phyloP scores from a whole-genome alignment of 768 basidiomycete genomes.

The Trametes villosa region DNA sequence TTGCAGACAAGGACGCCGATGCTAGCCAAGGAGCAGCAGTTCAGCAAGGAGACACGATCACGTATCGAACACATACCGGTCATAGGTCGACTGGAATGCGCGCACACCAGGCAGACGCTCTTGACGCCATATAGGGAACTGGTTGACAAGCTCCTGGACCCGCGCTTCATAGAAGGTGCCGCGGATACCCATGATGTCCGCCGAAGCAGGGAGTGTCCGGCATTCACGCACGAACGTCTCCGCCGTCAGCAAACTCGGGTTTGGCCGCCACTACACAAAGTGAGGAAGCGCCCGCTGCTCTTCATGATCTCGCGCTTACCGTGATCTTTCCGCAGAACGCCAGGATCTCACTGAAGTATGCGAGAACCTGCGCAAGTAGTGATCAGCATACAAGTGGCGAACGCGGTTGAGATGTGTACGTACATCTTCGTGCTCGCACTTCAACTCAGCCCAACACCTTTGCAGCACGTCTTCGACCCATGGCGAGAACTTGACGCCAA shows the following conservation, averaged over 20 bases:
- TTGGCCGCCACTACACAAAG: constrained; percentile 59
- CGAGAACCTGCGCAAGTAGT: constrained; percentile 58
- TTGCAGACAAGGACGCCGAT: constrained; percentile 71
- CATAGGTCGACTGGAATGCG: constrained; percentile 86
- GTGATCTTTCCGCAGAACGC: constrained; percentile 74
- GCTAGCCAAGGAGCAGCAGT: constrained; percentile 38
- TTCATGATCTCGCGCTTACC: constrained; percentile 39
- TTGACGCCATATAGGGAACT: constrained; percentile 70
- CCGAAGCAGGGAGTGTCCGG: constrained; percentile 52
- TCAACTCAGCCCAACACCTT: constrained; percentile 70
- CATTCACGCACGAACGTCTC: constrained; percentile 74
- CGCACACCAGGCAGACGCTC: constrained; percentile 74
- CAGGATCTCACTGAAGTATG: constrained; percentile 75
- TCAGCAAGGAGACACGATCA: not conserved
- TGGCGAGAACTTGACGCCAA: constrained; percentile 79
- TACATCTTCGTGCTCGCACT: constrained; percentile 80
- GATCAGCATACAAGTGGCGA: not conserved
- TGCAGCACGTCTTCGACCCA: constrained; percentile 75
- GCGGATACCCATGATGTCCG: constrained; percentile 78
- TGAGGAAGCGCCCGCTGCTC: not conserved
- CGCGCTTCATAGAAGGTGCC: constrained; percentile 63
- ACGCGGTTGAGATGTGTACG: constrained; percentile 25
- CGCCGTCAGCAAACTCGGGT: constrained; percentile 60
- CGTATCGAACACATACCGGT: constrained; percentile 52
- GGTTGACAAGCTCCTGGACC: constrained; percentile 61